Evolutionary conservation across 805 yeast genomes (phyloP).

Genomic region (Candida hungchunana): DNA sequence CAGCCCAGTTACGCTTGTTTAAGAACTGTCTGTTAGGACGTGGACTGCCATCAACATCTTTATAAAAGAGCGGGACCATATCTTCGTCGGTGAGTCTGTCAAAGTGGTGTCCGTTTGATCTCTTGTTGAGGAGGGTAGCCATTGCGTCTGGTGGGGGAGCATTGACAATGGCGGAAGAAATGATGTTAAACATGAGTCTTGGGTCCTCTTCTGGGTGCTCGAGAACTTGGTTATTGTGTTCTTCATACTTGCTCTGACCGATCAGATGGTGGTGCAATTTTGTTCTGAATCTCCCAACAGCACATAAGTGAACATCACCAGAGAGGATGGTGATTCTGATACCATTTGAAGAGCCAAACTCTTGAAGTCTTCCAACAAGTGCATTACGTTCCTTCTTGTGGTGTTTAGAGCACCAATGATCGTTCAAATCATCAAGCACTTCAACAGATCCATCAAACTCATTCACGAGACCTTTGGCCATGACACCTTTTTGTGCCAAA

Average conservation of each 20-base stretch:
- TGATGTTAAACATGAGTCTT: constrained; percentile 73
- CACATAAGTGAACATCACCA: constrained; percentile 92
- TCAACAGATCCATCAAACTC: constrained; percentile 92
- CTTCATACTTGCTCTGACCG: constrained; percentile 30
- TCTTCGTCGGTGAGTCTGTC: constrained; percentile 70
- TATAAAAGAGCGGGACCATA: constrained; percentile 64
- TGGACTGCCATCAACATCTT: constrained; percentile 50
- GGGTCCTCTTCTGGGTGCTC: constrained; percentile 64
- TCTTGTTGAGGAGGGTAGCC: constrained; percentile 65
- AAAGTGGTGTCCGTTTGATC: constrained; percentile 64
- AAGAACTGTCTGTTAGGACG: constrained; percentile 50
- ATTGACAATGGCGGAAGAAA: constrained; percentile 86
- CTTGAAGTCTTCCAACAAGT: constrained; percentile 56
- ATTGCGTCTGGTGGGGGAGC: constrained; percentile 90
- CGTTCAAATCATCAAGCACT: constrained; percentile 87
- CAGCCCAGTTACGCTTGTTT: constrained; percentile 71
- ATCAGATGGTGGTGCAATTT: constrained; percentile 43
- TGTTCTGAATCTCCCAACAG: constrained; percentile 72
- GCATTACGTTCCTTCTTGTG: constrained; percentile 84
- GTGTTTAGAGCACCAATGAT: constrained; percentile 91
- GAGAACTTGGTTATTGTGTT: constrained; percentile 37
- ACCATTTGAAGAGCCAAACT: constrained; percentile 58
- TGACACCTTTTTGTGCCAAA: constrained; percentile 55
- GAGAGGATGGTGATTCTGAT: constrained; percentile 79
- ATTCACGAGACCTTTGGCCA: constrained; percentile 72